Percentiles rank a stretch among this genome's conserved stretches.
phyloP scores from a whole-genome alignment of 1,139 yeast genomes.

The Geotrichum candidum region DNA sequence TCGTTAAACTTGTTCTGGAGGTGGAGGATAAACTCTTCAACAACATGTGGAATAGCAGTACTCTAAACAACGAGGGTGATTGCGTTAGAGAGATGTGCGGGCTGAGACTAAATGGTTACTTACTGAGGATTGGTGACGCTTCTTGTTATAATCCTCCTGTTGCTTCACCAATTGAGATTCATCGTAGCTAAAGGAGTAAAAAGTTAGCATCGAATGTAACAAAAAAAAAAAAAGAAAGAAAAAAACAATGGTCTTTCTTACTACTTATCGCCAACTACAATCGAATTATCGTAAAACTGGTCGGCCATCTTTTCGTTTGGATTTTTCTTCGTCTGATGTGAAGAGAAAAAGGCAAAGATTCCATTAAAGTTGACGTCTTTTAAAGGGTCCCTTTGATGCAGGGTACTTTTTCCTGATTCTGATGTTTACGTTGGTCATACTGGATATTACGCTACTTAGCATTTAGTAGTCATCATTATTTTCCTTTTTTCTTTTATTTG shows the following conservation, averaged over 20 bases:
- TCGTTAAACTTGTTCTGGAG: conserved; percentile 41
- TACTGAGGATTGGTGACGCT: conserved; percentile 22
- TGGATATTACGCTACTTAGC: not conserved
- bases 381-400: not conserved
- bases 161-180: conserved; percentile 33
- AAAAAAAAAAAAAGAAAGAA: not conserved
- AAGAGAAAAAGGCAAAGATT: not conserved
- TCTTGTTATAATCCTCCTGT: conserved; percentile 31
- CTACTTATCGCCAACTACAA: not conserved
- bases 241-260: not conserved
- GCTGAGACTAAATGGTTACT: not conserved
- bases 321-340: not conserved
- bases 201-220: not conserved
- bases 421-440: not conserved
- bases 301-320: not conserved
- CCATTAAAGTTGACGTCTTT: no score
- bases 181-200: conserved; percentile 23
- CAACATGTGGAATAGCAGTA: conserved; percentile 41
- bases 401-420: not conserved
- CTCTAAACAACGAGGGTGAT: conserved; percentile 9
- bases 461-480: not conserved
- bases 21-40: conserved; percentile 40
- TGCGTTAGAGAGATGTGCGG: not conserved
- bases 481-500: not conserved
- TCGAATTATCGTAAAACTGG: not conserved